Base-by-base conservation (phyloP, 495 filamentous ascomycete species). In the Annulohypoxylon stygium region DNA sequence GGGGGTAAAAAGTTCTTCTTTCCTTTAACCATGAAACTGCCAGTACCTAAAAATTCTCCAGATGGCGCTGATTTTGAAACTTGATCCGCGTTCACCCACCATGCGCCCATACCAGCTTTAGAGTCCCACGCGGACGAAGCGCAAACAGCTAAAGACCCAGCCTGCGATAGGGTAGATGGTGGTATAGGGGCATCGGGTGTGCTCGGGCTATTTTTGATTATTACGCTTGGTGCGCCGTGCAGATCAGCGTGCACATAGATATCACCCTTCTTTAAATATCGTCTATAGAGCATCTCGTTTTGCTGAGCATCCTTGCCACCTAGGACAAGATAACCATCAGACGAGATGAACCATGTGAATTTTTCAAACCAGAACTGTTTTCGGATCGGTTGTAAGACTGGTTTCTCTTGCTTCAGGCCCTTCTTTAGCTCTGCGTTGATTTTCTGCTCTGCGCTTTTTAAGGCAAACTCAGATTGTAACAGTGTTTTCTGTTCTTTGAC, bases 361-460 rank as follows among this genome's bases (percentile, higher is more conserved):
- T 98, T 99, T 75, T 99, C 96, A 75, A 98, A 98, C 95, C 96
- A 99, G 73, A 93, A 86, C 55, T 89, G 90, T 70, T 89, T 91
- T 43, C 96, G 85, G 11, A 97, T 90, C 12, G 92, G 94, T 59
- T 93, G 91, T 2, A 98, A 84, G 16, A 97, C 81, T 25, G 93
- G 90, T 77, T 98, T 99, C 79, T 99, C 96, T 73, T 95, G 92
- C 80, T 97, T 97, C 55, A 99, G 81, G 0, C 89, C 90, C 73
- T 92, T 93, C 81, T 92, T 96, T 5, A 98, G 85, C 76, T 97
- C 93, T 9, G 91, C 88, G 9, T 86, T 86, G 23, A 98, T 92
- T 82, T 98, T 99, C 76, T 90, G 89, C 74, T 97, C 93, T 30
- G 93, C 92, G 69, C 89, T 97, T 78, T 95, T 97, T 23, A 99